Evolutionary conservation across 2,329 filamentous ascomycete species (phyloP).

Genomic region (Gnomoniopsis sp.): DNA sequence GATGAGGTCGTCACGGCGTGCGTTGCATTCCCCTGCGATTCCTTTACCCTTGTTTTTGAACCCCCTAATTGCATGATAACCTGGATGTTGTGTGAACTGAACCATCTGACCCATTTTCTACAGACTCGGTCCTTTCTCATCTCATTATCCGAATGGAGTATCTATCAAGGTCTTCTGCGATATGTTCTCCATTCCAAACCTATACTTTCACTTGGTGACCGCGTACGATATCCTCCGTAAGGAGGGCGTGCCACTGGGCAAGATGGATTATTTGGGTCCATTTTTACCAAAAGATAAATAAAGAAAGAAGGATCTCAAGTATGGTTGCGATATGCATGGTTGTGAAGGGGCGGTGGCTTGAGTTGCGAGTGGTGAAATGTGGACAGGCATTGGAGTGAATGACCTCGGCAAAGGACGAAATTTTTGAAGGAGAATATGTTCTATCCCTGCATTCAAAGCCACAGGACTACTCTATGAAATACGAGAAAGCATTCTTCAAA

Average conservation of each 20-base stretch:
- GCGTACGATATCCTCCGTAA: constrained; percentile 55
- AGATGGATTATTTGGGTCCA: constrained; percentile 45
- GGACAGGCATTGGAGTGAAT: no score
- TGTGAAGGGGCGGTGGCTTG: neutral
- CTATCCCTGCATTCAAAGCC: neutral
- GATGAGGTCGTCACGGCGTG: constrained; percentile 24
- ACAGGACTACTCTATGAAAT: no score
- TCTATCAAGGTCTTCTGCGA: constrained; percentile 38
- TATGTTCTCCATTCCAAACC: constrained; percentile 49
- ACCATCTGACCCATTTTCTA: neutral
- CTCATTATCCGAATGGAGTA: neutral
- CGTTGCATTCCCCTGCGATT: constrained; percentile 9
- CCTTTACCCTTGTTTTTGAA: neutral
- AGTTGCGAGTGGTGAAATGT: no score
- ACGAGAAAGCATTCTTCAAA: neutral
- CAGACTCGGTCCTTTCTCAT: neutral
- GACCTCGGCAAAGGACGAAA: neutral
- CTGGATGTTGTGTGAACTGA: neutral
- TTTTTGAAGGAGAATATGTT: neutral
- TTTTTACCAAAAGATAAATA: constrained; percentile 2
- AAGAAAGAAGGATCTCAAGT: neutral
- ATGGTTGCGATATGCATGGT: neutral
- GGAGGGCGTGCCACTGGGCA: constrained; percentile 56
- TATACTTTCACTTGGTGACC: constrained; percentile 57
- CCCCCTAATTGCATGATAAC: neutral